phyloP scores from a whole-genome alignment of 495 filamentous ascomycete species.

The Sordaria brevicollis region DNA sequence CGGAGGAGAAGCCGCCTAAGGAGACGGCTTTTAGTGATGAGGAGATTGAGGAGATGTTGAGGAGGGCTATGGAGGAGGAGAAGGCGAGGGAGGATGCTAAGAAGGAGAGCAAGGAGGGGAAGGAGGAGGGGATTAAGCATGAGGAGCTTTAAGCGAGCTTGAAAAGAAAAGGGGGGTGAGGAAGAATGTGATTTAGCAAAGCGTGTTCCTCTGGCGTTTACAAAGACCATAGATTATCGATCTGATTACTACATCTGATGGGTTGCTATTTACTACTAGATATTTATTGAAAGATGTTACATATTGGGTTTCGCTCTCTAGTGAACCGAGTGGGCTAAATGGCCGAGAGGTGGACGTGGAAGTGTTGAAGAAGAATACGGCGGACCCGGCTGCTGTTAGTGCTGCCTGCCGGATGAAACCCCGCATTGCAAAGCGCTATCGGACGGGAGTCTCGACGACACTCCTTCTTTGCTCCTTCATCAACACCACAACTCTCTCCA shows the following conservation, averaged over 20 bases:
- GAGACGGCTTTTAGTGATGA: constrained; percentile 31
- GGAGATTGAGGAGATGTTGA: constrained; percentile 41
- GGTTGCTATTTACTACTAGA: neutral
- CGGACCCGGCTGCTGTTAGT: neutral
- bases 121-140: constrained; percentile 21
- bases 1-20: constrained; percentile 20
- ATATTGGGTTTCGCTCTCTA: neutral
- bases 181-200: neutral
- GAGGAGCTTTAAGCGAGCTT: constrained; percentile 49
- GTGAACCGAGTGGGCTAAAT: neutral
- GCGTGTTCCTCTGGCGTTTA: neutral
- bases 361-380: too few relatives aligned
- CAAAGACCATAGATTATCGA: neutral
- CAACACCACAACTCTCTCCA: neutral
- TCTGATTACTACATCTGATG: neutral
- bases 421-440: neutral
- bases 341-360: neutral
- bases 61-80: constrained; percentile 21
- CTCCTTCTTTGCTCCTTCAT: neutral
- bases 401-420: neutral
- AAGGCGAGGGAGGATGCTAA: constrained; percentile 21
- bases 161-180: constrained; percentile 3
- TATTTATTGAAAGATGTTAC: neutral
- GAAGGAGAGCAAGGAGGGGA: constrained; percentile 20
- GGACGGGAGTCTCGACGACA: neutral